Percentiles rank a stretch among this genome's conserved stretches.
phyloP scores from a whole-genome alignment of 768 basidiomycete species.

The Podaxis sp. region DNA sequence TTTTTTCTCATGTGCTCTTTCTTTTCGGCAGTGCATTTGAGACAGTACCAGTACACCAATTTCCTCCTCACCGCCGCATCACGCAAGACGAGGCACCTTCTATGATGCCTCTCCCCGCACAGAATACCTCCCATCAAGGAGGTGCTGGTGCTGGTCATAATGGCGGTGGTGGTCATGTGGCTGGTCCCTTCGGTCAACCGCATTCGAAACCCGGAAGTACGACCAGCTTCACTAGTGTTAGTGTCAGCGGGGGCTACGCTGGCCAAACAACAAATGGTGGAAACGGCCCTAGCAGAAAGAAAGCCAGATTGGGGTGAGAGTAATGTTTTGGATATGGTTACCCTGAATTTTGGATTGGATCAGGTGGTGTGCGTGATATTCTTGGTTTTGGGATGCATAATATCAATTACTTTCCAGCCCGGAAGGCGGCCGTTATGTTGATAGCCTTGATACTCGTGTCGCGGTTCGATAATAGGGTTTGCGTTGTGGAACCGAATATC shows the following conservation, averaged over 20 bases:
- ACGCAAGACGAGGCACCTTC: conserved; percentile 91
- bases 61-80: conserved; percentile 85
- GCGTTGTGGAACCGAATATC: not conserved
- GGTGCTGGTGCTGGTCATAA: conserved; percentile 26
- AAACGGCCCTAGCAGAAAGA: conserved; percentile 50
- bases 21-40: conserved; percentile 65
- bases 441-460: not conserved
- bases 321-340: not conserved
- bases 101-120: conserved; percentile 69
- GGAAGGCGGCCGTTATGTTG: not conserved
- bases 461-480: not conserved
- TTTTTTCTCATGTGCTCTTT: conserved; percentile 6
- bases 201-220: conserved; percentile 63
- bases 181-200: conserved; percentile 45
- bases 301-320: conserved; percentile 49
- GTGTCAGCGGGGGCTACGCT: conserved; percentile 48
- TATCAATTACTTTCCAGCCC: conserved; percentile 5
- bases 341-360: not conserved
- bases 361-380: conserved; percentile 10
- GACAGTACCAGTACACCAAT: conserved; percentile 57
- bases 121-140: conserved; percentile 42
- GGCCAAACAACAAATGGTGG: conserved; percentile 35
- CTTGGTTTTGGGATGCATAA: not conserved
- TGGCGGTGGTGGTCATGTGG: conserved; percentile 34
- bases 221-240: conserved; percentile 62